Evolutionary conservation across 1,139 yeast species (phyloP).

Genomic region (Wickerhamiella pararugosa): DNA sequence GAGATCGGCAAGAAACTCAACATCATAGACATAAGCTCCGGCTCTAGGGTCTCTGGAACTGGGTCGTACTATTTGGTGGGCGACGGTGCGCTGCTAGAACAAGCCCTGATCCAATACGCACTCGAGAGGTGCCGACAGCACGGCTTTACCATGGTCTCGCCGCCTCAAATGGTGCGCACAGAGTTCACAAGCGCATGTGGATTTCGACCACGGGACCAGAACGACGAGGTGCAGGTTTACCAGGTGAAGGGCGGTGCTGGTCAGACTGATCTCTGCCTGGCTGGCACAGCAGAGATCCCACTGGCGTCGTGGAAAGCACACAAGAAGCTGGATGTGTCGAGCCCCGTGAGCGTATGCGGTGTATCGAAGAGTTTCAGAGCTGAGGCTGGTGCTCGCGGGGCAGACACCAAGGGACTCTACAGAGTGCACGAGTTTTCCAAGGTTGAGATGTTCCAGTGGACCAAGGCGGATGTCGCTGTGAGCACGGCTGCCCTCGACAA

Average conservation of each 20-base stretch:
- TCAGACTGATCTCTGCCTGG: conserved; percentile 36
- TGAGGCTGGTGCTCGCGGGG: conserved; percentile 95
- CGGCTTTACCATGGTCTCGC: conserved; percentile 60
- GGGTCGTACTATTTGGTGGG: conserved; percentile 81
- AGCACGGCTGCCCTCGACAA: conserved; percentile 41
- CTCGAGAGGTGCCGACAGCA: conserved; percentile 44
- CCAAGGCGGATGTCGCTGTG: conserved; percentile 25
- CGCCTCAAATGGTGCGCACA: conserved; percentile 74
- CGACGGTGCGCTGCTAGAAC: conserved; percentile 81
- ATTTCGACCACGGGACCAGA: conserved; percentile 82
- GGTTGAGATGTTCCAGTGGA: conserved; percentile 81
- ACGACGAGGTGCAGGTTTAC: conserved; percentile 77
- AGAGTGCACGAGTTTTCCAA: conserved; percentile 97
- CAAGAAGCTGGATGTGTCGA: conserved; percentile 25
- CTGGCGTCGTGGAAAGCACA: conserved; percentile 59
- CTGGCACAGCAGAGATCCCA: conserved; percentile 95
- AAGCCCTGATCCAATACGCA: conserved; percentile 74
- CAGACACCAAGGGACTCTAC: conserved; percentile 81
- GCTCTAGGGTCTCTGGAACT: conserved; percentile 64
- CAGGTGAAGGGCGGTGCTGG: conserved; percentile 34
- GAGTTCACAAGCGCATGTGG: conserved; percentile 85
- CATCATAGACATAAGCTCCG: conserved; percentile 54
- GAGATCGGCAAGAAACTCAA: conserved; percentile 45
- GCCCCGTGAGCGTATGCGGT: conserved; percentile 44
- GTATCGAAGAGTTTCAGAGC: conserved; percentile 82